These are phyloP conservation scores for Dispira simplex DNA, from an alignment of 192 early-diverging fungal species.

Conservation along the genomic window DNA sequence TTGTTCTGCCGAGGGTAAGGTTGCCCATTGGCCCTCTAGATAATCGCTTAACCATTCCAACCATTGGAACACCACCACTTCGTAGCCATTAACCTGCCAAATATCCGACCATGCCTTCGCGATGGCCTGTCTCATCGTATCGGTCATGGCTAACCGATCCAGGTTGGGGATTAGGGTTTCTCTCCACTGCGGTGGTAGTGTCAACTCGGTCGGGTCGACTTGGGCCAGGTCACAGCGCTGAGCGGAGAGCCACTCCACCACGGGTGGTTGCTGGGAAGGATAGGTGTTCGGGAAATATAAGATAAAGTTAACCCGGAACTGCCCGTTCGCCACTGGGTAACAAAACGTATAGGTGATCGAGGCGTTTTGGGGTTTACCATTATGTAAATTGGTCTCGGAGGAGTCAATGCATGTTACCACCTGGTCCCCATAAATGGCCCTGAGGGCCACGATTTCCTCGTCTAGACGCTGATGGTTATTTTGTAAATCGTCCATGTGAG, in stretches of 20 bases:
- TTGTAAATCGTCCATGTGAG: not conserved
- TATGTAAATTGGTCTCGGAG: not conserved
- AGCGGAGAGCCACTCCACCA: constrained; percentile 25
- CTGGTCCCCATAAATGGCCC: constrained; percentile 26
- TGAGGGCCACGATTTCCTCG: constrained; percentile 27
- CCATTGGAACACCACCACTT: constrained; percentile 25
- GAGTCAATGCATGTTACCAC: constrained; percentile 13
- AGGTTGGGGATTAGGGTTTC: constrained; percentile 13
- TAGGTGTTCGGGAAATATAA: constrained; percentile 25
- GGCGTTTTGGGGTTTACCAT: not conserved
- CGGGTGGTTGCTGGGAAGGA: constrained; percentile 20
- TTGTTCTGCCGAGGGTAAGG: not conserved
- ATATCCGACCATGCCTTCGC: constrained; percentile 18
- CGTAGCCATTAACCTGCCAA: constrained; percentile 10
- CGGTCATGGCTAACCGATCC: constrained; percentile 3
- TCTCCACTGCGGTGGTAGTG: constrained; percentile 17
- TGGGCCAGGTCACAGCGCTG: constrained; percentile 5
- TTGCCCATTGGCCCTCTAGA: constrained; percentile 13
- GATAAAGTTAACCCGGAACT: constrained; percentile 18
- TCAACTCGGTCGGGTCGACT: not conserved
- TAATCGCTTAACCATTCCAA: constrained; percentile 21
- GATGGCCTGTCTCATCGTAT: constrained; percentile 17
- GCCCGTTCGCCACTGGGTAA: constrained; percentile 17
- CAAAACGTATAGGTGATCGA: constrained; percentile 14
- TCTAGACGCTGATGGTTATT: constrained; percentile 25